These are phyloP conservation scores for Aspergillus heteromorphus DNA, from an alignment of 495 filamentous ascomycete genomes.

Conservation along the genomic window DNA sequence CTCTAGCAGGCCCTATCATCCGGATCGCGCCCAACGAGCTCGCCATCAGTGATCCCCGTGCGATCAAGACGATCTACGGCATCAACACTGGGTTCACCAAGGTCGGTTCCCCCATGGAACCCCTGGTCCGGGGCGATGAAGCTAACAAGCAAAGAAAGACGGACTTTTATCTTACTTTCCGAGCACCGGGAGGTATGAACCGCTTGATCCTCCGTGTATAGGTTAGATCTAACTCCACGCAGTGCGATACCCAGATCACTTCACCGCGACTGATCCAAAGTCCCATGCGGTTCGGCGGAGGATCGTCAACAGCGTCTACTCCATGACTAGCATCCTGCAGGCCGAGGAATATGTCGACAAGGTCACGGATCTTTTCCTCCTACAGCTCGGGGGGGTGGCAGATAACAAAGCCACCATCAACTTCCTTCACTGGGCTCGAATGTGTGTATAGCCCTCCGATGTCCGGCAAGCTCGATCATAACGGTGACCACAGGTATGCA, in stretches of 20 bases:
- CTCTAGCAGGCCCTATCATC: constrained; percentile 15
- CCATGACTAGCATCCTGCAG: constrained; percentile 25
- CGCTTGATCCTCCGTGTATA: not conserved
- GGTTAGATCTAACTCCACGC: not conserved
- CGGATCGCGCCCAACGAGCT: constrained; percentile 29
- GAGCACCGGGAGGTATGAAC: constrained; percentile 12
- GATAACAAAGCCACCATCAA: constrained; percentile 18
- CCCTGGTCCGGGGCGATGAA: not conserved
- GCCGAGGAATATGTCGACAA: constrained; percentile 24
- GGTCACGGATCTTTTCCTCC: constrained; percentile 20
- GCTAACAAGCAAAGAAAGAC: constrained; percentile 3
- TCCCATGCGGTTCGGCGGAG: constrained; percentile 22
- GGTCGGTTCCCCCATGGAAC: not conserved
- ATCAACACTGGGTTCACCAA: constrained; percentile 18
- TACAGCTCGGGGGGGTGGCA: constrained; percentile 19
- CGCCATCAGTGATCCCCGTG: constrained; percentile 19
- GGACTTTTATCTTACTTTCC: constrained; percentile 16
- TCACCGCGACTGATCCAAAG: constrained; percentile 19
- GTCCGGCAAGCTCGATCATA: not conserved
- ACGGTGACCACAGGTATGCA: constrained; percentile 22
- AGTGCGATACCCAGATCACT: constrained; percentile 18
- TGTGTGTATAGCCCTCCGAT: constrained; percentile 6
- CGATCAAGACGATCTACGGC: constrained; percentile 27
- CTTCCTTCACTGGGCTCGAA: constrained; percentile 13
- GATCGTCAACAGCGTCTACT: constrained; percentile 28